phyloP scores from a whole-genome alignment of 768 basidiomycete species.

The Hygrophorus russula region DNA sequence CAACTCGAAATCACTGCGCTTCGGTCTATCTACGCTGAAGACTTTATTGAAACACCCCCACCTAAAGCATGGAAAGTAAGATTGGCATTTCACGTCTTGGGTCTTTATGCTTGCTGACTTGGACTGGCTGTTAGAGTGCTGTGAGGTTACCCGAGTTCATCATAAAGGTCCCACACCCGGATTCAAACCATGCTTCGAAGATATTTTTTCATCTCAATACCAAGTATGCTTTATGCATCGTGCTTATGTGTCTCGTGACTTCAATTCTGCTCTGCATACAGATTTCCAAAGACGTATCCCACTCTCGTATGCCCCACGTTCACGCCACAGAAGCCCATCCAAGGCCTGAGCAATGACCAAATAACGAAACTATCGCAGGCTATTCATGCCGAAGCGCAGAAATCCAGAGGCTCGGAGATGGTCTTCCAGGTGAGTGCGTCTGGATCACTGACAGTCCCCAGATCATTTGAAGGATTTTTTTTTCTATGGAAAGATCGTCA shows the following conservation, averaged over 20 bases:
- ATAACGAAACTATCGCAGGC: conserved; percentile 43
- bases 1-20: conserved; percentile 65
- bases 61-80: conserved; percentile 77
- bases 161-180: conserved; percentile 60
- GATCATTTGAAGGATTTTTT: conserved; percentile 2
- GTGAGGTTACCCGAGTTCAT: conserved; percentile 64
- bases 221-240: conserved; percentile 36
- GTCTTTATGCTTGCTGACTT: neutral
- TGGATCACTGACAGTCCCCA: neutral
- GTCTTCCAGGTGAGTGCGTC: conserved; percentile 53
- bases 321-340: conserved; percentile 51
- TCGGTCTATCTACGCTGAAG: conserved; percentile 69
- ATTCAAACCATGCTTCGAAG: conserved; percentile 40
- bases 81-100: conserved; percentile 7
- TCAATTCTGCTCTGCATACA: conserved; percentile 16
- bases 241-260: neutral
- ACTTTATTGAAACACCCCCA: conserved; percentile 63
- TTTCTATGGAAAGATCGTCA: conserved; percentile 39
- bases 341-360: conserved; percentile 48
- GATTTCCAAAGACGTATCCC: conserved; percentile 81
- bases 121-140: conserved; percentile 38
- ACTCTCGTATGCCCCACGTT: conserved; percentile 57
- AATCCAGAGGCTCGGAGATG: conserved; percentile 58
- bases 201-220: conserved; percentile 58
- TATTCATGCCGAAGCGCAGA: conserved; percentile 58